Base-by-base conservation (phyloP, 106 monocot genomes). In the Dioscorea dumetorum region DNA sequence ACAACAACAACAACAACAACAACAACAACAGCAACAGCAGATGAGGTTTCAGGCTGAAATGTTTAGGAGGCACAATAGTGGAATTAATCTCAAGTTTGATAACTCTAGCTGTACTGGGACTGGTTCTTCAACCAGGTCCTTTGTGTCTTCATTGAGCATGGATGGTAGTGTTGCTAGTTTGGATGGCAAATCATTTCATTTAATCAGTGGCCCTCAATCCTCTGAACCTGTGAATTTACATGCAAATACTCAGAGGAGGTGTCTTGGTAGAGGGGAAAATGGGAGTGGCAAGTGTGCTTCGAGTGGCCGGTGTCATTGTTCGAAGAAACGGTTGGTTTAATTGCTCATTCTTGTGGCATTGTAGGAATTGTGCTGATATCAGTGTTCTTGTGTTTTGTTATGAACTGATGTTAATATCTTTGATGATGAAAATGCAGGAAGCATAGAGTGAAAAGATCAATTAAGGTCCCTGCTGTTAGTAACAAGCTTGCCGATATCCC, bases 401-500 rank as follows among this genome's bases (percentile, higher is more conserved):
- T 34, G n/a, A 17, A 56, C 18, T 31, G 34, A 34, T 28, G 14
- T 60, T 66, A 52, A 23, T 22, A 9, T 33, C 10, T 33, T 53
- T 6, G 34, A 41, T 52, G 3, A 52, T 64, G 17, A 24, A 32
- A 48, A 50, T 59, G 22, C 67, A 94, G 94, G 80, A 94, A 94
- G 68, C 70, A 89, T 60, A 87, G 94, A 74, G 77, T 85, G 62
- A 90, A 78, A 76, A 90, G 87, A 66, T 80, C 82, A 8, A 94
- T 94, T 62, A 94, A 83, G 68, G 94, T 94, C 18, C 94, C 94
- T 32, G 90, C 90, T 1, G 80, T 94, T 49, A 94, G 94, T 69
- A 90, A 87, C 73, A 94, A 94, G 69, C 83, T 94, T 32, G 90
- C 94, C 28, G 94, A 94, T 74, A 87, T 94, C 19, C 94, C 94